Conservation (phyloP, 768 basidiomycete species). For the Lepiota subincarnata region DNA sequence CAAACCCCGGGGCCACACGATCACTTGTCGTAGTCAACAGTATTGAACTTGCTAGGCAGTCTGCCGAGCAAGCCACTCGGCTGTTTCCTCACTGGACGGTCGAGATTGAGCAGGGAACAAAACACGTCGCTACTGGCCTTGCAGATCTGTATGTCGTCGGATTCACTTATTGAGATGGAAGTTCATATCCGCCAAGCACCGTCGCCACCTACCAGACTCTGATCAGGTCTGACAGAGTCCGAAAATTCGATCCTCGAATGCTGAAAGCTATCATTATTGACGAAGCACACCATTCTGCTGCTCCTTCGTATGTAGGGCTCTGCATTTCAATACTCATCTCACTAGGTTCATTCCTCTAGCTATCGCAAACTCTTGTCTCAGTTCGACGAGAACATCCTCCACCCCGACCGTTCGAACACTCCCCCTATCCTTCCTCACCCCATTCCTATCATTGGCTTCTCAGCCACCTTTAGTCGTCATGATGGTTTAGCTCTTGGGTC, state of each 20-base stretch:
- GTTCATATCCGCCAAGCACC: conserved; percentile 43
- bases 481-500: conserved; percentile 87
- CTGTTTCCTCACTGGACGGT: conserved; percentile 73
- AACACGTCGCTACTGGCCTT: conserved; percentile 66
- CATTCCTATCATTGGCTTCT: conserved; percentile 89
- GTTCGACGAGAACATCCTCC: conserved; percentile 67
- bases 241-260: conserved; percentile 65
- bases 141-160: conserved; percentile 73
- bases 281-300: conserved; percentile 94
- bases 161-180: not conserved
- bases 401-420: conserved; percentile 42
- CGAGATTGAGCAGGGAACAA: conserved; percentile 88
- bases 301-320: conserved; percentile 64
- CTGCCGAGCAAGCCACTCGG: conserved; percentile 63
- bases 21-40: conserved; percentile 87
- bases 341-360: conserved; percentile 24
- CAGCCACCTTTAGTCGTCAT: conserved; percentile 90
- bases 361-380: conserved; percentile 82
- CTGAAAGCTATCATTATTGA: conserved; percentile 83
- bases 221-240: conserved; percentile 54
- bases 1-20: conserved; percentile 42
- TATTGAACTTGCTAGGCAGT: conserved; percentile 85
- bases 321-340: not conserved
- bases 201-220: conserved; percentile 90
- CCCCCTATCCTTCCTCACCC: conserved; percentile 36